Conservation (phyloP, 495 filamentous ascomycete genomes). For the Tuber aestivum region DNA sequence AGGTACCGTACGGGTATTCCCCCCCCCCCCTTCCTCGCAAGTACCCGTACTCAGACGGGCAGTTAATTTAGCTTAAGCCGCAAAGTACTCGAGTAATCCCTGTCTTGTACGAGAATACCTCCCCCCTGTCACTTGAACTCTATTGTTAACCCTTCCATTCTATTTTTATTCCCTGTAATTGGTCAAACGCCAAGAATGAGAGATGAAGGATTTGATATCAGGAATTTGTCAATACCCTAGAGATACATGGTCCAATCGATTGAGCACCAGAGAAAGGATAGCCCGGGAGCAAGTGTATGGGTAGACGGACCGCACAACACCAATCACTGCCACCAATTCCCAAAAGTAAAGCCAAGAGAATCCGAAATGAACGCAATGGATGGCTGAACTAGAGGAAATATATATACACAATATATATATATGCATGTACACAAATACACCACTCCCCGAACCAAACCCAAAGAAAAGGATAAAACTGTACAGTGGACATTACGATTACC, state of each 20-base stretch:
- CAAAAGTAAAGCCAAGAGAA: not conserved
- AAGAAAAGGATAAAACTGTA: not conserved
- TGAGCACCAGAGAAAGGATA: not conserved
- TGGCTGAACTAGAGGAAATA: not conserved
- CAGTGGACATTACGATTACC: not conserved
- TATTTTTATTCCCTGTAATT: no score
- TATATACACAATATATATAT: not conserved
- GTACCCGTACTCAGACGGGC: no score
- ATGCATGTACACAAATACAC: not conserved
- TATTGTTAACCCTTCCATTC: no score
- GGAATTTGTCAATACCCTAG: not conserved
- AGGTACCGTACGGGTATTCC: no score
- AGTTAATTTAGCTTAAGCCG: no score
- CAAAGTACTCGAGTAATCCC: no score
- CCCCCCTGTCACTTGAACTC: no score
- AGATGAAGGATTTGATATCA: not conserved
- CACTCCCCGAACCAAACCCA: not conserved
- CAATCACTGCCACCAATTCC: not conserved
- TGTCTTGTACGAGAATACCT: no score
- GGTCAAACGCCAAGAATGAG: no score
- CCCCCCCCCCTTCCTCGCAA: no score
- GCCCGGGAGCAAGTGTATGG: not conserved
- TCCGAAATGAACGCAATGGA: not conserved
- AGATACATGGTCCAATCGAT: not conserved
- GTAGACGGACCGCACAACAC: not conserved